Evolutionary conservation across 2,329 filamentous ascomycete genomes (phyloP).

Genomic region (Salinomyces thailandicus): DNA sequence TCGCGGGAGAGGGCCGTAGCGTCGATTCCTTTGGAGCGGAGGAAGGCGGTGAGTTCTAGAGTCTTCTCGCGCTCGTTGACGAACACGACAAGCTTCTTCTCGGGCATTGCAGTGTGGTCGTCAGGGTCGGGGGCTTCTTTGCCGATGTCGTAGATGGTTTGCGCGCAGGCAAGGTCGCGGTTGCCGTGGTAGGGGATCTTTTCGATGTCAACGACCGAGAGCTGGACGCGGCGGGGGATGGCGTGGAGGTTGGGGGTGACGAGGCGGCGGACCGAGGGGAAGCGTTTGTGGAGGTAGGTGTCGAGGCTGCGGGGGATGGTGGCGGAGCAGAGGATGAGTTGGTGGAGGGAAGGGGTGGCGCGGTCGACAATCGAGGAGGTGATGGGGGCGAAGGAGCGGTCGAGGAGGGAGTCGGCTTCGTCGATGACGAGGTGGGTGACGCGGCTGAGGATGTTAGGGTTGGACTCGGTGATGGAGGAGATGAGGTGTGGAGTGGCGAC

Average conservation of each 20-base stretch:
- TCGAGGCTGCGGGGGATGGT: constrained; percentile 90
- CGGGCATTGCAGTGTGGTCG: constrained; percentile 24
- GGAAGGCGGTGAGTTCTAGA: constrained; percentile 66
- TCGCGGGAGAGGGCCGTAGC: constrained; percentile 79
- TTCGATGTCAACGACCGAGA: constrained; percentile 84
- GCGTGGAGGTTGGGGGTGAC: constrained; percentile 94
- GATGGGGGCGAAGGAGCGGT: constrained; percentile 78
- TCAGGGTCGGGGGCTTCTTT: constrained; percentile 51
- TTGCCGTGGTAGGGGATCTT: constrained; percentile 91
- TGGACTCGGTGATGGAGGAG: constrained; percentile 73
- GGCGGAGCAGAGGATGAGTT: constrained; percentile 86
- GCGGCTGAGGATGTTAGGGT: constrained; percentile 86
- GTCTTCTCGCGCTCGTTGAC: constrained; percentile 93
- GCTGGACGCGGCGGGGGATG: constrained; percentile 85
- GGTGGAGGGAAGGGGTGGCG: constrained; percentile 66
- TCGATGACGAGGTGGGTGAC: constrained; percentile 84
- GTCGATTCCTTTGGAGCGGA: constrained; percentile 76
- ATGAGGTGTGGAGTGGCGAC: constrained; percentile 84
- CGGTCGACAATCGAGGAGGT: constrained; percentile 77
- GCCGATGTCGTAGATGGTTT: constrained; percentile 88
- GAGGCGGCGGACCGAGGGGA: constrained; percentile 72
- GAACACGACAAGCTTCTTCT: constrained; percentile 85
- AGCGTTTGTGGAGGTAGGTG: constrained; percentile 67
- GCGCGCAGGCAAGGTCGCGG: constrained; percentile 84
- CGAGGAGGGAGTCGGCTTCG: constrained; percentile 91